phyloP scores from a whole-genome alignment of 768 basidiomycete genomes.

The Chalciporus chontae region DNA sequence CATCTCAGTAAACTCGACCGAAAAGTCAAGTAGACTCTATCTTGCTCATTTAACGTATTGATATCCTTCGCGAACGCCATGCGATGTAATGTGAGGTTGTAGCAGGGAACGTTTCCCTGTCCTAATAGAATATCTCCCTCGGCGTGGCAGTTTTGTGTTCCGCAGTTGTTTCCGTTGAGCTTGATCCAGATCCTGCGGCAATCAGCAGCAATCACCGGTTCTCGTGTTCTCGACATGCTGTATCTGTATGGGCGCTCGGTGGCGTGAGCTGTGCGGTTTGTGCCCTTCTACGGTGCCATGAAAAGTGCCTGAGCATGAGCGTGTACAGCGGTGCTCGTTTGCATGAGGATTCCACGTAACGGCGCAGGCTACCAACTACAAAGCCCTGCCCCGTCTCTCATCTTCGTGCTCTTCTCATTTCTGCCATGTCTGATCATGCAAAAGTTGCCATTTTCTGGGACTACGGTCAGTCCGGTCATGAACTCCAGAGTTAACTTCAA shows the following conservation, averaged over 20 bases:
- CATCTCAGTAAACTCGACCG: slow-evolving; percentile 80
- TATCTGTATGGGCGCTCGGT: slow-evolving; percentile 12
- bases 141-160: not conserved
- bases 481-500: not conserved
- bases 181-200: not conserved
- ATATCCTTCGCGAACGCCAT: slow-evolving; percentile 13
- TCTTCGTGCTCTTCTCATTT: slow-evolving; percentile 8
- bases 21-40: slow-evolving; percentile 56
- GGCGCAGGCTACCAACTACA: slow-evolving; percentile 18
- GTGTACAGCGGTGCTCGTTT: slow-evolving; percentile 5
- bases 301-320: slow-evolving; percentile 13
- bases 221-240: slow-evolving; percentile 11
- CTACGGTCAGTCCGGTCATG: slow-evolving; percentile 26
- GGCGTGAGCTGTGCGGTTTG: slow-evolving; percentile 9
- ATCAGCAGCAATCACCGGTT: not conserved
- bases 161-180: not conserved
- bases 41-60: slow-evolving; percentile 12
- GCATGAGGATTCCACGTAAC: slow-evolving; percentile 15
- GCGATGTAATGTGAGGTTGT: slow-evolving; percentile 17
- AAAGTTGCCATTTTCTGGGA: slow-evolving; percentile 44
- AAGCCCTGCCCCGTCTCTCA: slow-evolving; percentile 8
- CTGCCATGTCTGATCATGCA: slow-evolving; percentile 32
- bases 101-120: slow-evolving; percentile 4
- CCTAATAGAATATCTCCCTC: not conserved
- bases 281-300: slow-evolving; percentile 14